Percentiles rank a stretch among this genome's conserved stretches.
These are phyloP conservation scores for Trichosphaerium sp. DNA, from an alignment of 78 protist genomes.

Conservation along the genomic window DNA sequence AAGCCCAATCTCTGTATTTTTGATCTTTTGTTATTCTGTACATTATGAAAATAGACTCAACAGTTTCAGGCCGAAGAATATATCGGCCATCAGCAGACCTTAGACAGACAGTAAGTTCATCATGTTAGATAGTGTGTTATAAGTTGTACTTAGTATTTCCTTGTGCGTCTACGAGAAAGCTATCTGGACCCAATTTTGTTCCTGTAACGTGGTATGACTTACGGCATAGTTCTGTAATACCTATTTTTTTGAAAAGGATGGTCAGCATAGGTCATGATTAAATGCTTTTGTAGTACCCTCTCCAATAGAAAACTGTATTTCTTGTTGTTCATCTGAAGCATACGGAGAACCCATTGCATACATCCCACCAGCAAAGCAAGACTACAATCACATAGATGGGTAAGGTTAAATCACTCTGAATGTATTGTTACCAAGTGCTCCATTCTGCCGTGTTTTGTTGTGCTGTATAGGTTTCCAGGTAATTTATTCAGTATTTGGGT, in stretches of 20 bases:
- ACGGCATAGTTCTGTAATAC: slow-evolving; percentile 27
- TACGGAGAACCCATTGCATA: too few species aligned
- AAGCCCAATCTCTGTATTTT: slow-evolving; percentile 66
- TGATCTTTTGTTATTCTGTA: slow-evolving; percentile 50
- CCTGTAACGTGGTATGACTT: slow-evolving; percentile 3
- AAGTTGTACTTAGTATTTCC: too few species aligned
- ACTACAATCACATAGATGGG: slow-evolving; percentile 2
- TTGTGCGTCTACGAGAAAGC: slow-evolving; percentile 3
- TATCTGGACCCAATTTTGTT: slow-evolving; percentile 66
- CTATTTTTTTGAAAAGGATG: too few species aligned
- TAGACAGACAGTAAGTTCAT: too few species aligned
- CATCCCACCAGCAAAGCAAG: slow-evolving; percentile 79
- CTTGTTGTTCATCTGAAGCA: too few species aligned
- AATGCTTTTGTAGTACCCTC: too few species aligned
- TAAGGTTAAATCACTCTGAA: background rate
- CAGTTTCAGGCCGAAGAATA: slow-evolving; percentile 77
- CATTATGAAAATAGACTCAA: slow-evolving; percentile 57
- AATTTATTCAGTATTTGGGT: background rate
- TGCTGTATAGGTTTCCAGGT: background rate
- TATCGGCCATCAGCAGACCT: slow-evolving; percentile 13
- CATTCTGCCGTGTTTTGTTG: slow-evolving; percentile 1
- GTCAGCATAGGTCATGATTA: too few species aligned
- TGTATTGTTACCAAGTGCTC: slow-evolving; percentile 19
- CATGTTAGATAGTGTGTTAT: too few species aligned
- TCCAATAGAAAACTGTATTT: too few species aligned